These are phyloP conservation scores for Saccharomycopsis amapae DNA, from an alignment of 805 yeast species.

Conservation along the genomic window DNA sequence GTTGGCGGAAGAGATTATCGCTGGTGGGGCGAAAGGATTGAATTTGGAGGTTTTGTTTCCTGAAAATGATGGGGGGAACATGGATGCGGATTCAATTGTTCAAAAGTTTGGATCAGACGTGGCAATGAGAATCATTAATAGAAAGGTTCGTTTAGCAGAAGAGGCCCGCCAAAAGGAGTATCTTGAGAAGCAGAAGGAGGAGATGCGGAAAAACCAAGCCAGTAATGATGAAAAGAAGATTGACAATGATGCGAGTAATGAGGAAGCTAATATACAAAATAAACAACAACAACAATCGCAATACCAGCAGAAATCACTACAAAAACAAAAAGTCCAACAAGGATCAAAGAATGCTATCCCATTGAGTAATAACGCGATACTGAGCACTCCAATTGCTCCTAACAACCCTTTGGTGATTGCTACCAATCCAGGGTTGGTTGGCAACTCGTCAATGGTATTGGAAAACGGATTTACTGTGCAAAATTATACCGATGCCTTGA, in stretches of 20 bases:
- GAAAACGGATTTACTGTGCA: constrained; percentile 14
- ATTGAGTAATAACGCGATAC: neutral
- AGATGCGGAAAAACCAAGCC: neutral
- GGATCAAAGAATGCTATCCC: too few relatives aligned
- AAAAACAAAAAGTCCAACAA: neutral
- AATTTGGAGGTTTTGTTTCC: neutral
- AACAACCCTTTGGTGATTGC: too few relatives aligned
- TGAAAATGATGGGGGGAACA: neutral
- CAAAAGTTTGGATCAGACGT: constrained; percentile 7
- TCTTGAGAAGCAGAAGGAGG: neutral
- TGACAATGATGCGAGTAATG: neutral
- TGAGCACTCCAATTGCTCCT: neutral
- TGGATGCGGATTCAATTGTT: neutral
- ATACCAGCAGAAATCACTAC: neutral
- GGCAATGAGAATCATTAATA: constrained; percentile 11
- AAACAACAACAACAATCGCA: neutral
- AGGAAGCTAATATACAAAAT: neutral
- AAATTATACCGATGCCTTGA: constrained; percentile 18
- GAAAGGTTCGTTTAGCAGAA: constrained; percentile 12
- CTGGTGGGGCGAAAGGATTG: constrained; percentile 6
- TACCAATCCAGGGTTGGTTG: too few relatives aligned
- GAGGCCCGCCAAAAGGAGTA: neutral
- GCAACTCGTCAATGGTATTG: neutral
- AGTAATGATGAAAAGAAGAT: neutral
- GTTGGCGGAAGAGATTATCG: constrained; percentile 4